Conservation (phyloP, 1,284 basidiomycete species). For the Apiotrichum veenhuisii region DNA sequence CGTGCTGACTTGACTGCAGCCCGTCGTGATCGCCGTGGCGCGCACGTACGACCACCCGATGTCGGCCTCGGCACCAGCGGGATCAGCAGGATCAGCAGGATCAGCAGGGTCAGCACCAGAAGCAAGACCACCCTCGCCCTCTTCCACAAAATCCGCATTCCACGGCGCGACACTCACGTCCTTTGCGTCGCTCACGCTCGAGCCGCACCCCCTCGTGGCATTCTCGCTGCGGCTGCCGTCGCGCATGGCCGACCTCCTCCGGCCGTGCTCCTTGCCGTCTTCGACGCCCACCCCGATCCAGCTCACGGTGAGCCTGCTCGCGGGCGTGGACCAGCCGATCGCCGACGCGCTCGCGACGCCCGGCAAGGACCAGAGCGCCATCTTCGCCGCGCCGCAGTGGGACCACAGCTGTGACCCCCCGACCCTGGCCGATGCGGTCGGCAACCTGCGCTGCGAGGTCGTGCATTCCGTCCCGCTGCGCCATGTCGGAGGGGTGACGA, state of each 20-base stretch:
- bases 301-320: slow-evolving; percentile 37
- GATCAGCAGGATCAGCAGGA: too few species aligned
- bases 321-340: slow-evolving; percentile 22
- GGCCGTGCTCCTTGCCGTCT: slow-evolving; percentile 26
- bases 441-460: slow-evolving; percentile 30
- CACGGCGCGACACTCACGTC: slow-evolving; percentile 91
- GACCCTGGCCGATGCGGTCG: slow-evolving; percentile 20
- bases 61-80: too few species aligned
- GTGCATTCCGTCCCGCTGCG: slow-evolving; percentile 24
- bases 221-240: slow-evolving; percentile 87
- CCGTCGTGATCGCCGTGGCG: slow-evolving; percentile 47
- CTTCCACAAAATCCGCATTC: slow-evolving; percentile 34
- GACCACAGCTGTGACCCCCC: slow-evolving; percentile 19
- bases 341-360: slow-evolving; percentile 34
- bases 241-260: slow-evolving; percentile 66
- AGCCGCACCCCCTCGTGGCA: slow-evolving; percentile 77
- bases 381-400: slow-evolving; percentile 27
- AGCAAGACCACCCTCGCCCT: too few species aligned
- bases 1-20: slow-evolving; percentile 25
- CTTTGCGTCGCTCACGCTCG: slow-evolving; percentile 83
- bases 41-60: slow-evolving; percentile 7
- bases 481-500: slow-evolving; percentile 15
- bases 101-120: too few species aligned
- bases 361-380: slow-evolving; percentile 25
- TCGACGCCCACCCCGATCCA: slow-evolving; percentile 2